Conservation (phyloP, 106 monocot species). For the Dendrobium officinale region DNA sequence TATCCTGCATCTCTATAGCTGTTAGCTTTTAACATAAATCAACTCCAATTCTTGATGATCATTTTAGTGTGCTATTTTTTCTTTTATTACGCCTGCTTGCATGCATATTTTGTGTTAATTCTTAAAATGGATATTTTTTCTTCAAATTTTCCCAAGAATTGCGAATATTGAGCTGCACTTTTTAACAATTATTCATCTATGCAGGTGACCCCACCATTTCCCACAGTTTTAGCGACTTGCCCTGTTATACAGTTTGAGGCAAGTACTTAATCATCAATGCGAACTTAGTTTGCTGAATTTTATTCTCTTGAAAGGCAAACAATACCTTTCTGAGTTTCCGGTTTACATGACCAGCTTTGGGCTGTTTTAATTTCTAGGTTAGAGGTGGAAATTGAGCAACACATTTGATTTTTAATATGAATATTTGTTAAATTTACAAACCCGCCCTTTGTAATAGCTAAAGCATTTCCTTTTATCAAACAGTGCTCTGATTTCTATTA, state of each 20-base stretch:
- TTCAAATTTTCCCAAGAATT: background rate
- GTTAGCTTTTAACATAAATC: too few relatives aligned
- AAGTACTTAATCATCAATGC: slow-evolving; percentile 15
- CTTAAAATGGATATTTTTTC: background rate
- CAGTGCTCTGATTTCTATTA: background rate
- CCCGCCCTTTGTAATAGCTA: background rate
- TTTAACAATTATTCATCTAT: slow-evolving; percentile 12
- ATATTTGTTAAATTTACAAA: background rate
- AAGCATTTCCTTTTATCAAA: background rate
- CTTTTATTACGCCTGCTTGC: too few relatives aligned
- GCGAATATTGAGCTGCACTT: background rate
- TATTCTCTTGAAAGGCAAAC: background rate
- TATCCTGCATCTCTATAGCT: too few relatives aligned
- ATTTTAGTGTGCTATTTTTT: too few relatives aligned
- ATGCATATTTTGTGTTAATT: background rate
- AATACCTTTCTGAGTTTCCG: background rate
- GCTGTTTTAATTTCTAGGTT: background rate
- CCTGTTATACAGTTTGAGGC: slow-evolving; percentile 88
- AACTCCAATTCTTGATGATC: too few relatives aligned
- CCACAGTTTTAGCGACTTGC: slow-evolving; percentile 67
- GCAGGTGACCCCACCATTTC: slow-evolving; percentile 93
- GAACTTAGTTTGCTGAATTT: background rate
- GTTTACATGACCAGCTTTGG: background rate
- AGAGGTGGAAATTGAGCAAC: background rate
- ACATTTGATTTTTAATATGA: background rate